Conservation (phyloP, 2,329 filamentous ascomycete genomes). For the Chaetomium sp. region DNA sequence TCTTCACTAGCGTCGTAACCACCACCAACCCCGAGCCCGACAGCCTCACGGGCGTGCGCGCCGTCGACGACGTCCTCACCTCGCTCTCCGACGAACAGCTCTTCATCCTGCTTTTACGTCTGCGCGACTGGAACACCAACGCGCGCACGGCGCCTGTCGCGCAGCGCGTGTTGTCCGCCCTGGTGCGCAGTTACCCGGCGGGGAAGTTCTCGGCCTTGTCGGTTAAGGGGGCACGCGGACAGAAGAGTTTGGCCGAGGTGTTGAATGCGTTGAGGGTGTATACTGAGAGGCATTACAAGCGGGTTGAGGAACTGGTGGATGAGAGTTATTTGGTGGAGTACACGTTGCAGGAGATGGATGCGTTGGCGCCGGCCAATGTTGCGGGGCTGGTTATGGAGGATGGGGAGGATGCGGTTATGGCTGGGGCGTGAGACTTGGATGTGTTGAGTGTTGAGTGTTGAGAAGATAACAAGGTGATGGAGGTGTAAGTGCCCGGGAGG, state of each 20-base stretch:
- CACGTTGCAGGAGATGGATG: constrained; percentile 89
- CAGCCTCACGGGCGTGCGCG: constrained; percentile 57
- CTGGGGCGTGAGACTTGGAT: constrained; percentile 18
- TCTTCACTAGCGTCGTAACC: constrained; percentile 76
- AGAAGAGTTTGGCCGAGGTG: constrained; percentile 71
- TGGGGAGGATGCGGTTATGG: constrained; percentile 25
- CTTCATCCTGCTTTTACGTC: constrained; percentile 69
- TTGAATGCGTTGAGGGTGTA: constrained; percentile 83
- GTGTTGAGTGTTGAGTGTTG: neutral
- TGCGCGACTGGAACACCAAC: constrained; percentile 98
- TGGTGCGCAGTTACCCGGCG: constrained; percentile 77
- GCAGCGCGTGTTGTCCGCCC: constrained; percentile 72
- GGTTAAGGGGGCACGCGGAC: constrained; percentile 49
- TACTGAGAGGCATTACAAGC: constrained; percentile 85
- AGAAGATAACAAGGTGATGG: constrained; percentile 7
- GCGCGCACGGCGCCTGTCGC: constrained; percentile 78
- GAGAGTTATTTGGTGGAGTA: constrained; percentile 94
- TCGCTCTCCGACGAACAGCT: constrained; percentile 78
- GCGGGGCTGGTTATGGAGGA: constrained; percentile 8
- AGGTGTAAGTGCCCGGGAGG: too few species aligned
- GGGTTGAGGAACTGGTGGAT: constrained; percentile 83
- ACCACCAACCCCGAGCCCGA: constrained; percentile 52
- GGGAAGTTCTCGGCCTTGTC: constrained; percentile 67
- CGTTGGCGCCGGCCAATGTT: constrained; percentile 42
- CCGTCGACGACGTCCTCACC: constrained; percentile 79